These are phyloP conservation scores for Chimonanthus salicifolius DNA, from an alignment of 164 flowering plant species.

Conservation along the genomic window DNA sequence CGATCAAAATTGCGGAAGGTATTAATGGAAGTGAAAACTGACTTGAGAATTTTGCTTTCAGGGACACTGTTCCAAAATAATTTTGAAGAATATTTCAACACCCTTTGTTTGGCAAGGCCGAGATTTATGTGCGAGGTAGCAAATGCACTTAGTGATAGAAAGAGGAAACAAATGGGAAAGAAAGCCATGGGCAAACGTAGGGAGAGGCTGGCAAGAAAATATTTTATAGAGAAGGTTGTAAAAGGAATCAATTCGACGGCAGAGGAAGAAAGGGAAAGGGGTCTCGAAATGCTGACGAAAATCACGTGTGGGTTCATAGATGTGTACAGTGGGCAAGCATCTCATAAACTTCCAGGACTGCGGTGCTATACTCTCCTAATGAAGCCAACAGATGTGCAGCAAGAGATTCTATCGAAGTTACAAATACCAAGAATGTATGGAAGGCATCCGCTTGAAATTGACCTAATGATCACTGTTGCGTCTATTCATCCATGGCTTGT, in stretches of 20 bases:
- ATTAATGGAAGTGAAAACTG: constrained; percentile 79
- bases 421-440: constrained; percentile 15
- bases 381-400: constrained; percentile 66
- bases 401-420: constrained; percentile 45
- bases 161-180: constrained; percentile 25
- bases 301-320: constrained; percentile 72
- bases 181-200: constrained; percentile 23
- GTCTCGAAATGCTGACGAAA: constrained; percentile 54
- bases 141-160: constrained; percentile 29
- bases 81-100: constrained; percentile 89
- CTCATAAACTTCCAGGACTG: constrained; percentile 71
- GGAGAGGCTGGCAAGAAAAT: constrained; percentile 65
- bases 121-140: constrained; percentile 66
- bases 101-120: constrained; percentile 84
- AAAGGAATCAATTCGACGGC: constrained; percentile 47
- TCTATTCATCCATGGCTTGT: constrained; percentile 89
- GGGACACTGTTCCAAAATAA: constrained; percentile 93
- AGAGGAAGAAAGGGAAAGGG: constrained; percentile 42
- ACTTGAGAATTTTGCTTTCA: constrained; percentile 69
- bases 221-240: constrained; percentile 66
- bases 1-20: constrained; percentile 74
- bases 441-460: constrained; percentile 67
- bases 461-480: constrained; percentile 68
- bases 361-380: constrained; percentile 74
- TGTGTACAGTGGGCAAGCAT: constrained; percentile 56